Conservation (phyloP, 768 basidiomycete genomes). For the Boletus sp. region DNA sequence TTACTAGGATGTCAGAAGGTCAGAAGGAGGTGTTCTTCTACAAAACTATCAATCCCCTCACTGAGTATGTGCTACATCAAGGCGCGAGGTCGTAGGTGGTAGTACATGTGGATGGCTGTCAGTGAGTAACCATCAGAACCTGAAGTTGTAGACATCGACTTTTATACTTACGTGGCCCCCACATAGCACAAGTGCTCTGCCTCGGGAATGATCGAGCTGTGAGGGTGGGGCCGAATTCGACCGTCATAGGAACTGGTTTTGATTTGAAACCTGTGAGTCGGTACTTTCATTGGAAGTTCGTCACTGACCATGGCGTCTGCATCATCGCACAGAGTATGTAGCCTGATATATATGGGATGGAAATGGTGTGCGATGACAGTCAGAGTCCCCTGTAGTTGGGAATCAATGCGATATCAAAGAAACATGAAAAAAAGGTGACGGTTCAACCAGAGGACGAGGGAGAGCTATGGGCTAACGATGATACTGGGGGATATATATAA, state of each 20-base stretch:
- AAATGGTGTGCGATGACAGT: not conserved
- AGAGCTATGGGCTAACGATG: conserved; percentile 4
- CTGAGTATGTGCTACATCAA: conserved; percentile 2
- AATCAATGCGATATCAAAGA: conserved; percentile 10
- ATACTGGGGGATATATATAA: conserved; percentile 16
- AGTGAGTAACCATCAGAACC: conserved; percentile 1
- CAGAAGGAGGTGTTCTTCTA: not conserved
- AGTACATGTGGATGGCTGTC: conserved; percentile 2
- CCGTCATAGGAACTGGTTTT: conserved; percentile 7
- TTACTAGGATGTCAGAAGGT: conserved; percentile 5
- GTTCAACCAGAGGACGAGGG: conserved; percentile 1
- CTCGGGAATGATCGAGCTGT: not conserved
- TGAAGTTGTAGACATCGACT: not conserved
- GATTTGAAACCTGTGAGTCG: not conserved
- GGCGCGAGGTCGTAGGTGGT: not conserved
- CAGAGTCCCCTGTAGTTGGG: conserved; percentile 6
- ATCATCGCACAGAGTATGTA: conserved; percentile 9
- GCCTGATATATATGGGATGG: not conserved
- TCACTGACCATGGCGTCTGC: conserved; percentile 6
- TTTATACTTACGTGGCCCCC: conserved; percentile 9
- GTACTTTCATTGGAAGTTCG: not conserved
- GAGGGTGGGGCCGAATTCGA: not conserved
- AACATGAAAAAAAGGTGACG: conserved; percentile 15
- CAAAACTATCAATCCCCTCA: conserved; percentile 4
- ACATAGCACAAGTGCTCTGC: not conserved